These are phyloP conservation scores for Pyrenula aspistea DNA, from an alignment of 495 filamentous ascomycete species.

Conservation along the genomic window DNA sequence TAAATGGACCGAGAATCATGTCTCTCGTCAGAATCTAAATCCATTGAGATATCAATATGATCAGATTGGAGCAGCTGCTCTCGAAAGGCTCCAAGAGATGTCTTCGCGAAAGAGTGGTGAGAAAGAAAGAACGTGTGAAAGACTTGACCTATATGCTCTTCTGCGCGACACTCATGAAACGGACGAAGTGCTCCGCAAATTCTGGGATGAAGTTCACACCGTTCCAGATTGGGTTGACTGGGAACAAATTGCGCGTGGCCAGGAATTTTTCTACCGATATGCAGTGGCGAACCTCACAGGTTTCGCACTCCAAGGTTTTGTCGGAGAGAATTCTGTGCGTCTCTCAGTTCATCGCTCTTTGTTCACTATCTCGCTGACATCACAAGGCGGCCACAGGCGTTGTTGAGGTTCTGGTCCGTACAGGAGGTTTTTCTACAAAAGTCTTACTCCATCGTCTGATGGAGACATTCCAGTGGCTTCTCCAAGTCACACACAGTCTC, in stretches of 20 bases:
- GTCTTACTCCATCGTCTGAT: slow-evolving; percentile 45
- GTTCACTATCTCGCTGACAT: slow-evolving; percentile 14
- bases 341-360: background rate
- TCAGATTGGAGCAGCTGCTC: slow-evolving; percentile 24
- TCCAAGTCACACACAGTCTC: slow-evolving; percentile 51
- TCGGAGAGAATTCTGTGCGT: slow-evolving; percentile 38
- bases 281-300: slow-evolving; percentile 45
- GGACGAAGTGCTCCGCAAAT: slow-evolving; percentile 33
- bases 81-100: slow-evolving; percentile 29
- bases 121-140: slow-evolving; percentile 7
- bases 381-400: slow-evolving; percentile 33
- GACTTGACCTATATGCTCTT: slow-evolving; percentile 25
- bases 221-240: slow-evolving; percentile 62
- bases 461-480: slow-evolving; percentile 47
- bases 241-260: slow-evolving; percentile 54
- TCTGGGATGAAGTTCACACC: slow-evolving; percentile 51
- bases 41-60: slow-evolving; percentile 35
- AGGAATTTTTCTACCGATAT: slow-evolving; percentile 51
- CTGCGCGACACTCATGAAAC: slow-evolving; percentile 31
- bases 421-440: slow-evolving; percentile 53
- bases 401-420: slow-evolving; percentile 54
- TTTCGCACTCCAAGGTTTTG: slow-evolving; percentile 50
- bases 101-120: slow-evolving; percentile 16
- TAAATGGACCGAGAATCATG: slow-evolving; percentile 30
- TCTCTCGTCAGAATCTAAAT: slow-evolving; percentile 23